These are phyloP conservation scores for Paradendryphiella salina DNA, from an alignment of 2,329 filamentous ascomycete species.

Conservation along the genomic window DNA sequence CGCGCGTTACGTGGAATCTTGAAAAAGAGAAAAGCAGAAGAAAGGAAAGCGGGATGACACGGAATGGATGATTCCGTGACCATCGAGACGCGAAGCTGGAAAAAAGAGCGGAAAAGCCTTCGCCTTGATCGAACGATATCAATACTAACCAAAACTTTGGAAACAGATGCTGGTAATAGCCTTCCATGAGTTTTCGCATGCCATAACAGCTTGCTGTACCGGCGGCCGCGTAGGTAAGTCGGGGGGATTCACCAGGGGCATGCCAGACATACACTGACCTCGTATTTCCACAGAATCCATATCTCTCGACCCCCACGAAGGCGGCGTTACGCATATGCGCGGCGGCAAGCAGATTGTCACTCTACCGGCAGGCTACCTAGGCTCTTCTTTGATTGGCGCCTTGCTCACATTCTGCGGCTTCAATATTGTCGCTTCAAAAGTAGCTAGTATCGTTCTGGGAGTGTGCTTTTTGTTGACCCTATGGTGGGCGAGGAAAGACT, in stretches of 20 bases:
- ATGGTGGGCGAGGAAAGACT: slow-evolving; percentile 80
- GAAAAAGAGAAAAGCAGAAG: neutral
- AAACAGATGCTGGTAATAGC: slow-evolving; percentile 65
- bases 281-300: slow-evolving; percentile 61
- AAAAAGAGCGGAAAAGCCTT: too few species aligned
- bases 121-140: neutral
- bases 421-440: slow-evolving; percentile 77
- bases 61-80: too few species aligned
- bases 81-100: too few species aligned
- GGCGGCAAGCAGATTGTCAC: slow-evolving; percentile 72
- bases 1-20: too few species aligned
- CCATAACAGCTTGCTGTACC: slow-evolving; percentile 70
- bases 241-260: too few species aligned
- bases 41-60: neutral
- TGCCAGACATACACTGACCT: too few species aligned
- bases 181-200: slow-evolving; percentile 79
- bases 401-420: slow-evolving; percentile 79
- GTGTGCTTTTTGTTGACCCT: slow-evolving; percentile 77
- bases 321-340: slow-evolving; percentile 76
- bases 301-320: slow-evolving; percentile 73
- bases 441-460: slow-evolving; percentile 73
- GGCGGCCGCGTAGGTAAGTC: slow-evolving; percentile 63
- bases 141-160: neutral
- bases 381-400: slow-evolving; percentile 75
- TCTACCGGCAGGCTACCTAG: slow-evolving; percentile 76